phyloP scores from a whole-genome alignment of 495 filamentous ascomycete genomes.

The Tetracladium setigerum region DNA sequence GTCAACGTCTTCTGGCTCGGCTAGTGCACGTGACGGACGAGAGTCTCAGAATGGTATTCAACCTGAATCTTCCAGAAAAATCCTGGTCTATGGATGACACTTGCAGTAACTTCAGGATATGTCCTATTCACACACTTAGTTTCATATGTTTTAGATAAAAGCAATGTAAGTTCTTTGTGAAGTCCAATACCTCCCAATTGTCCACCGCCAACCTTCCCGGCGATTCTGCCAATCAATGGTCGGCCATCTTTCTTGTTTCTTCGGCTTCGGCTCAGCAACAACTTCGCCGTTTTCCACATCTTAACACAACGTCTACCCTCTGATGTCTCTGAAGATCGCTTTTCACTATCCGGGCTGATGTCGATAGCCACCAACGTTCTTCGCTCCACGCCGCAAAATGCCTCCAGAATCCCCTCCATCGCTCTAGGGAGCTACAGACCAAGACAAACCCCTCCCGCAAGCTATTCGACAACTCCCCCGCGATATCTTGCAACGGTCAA shows the following conservation, averaged over 20 bases:
- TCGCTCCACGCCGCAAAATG: slow-evolving; percentile 15
- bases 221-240: not conserved
- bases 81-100: no score
- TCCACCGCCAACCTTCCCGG: no score
- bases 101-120: no score
- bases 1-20: no score
- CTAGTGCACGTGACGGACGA: no score
- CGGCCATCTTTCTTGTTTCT: no score
- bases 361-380: slow-evolving; percentile 14
- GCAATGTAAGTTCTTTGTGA: no score
- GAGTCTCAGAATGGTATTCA: no score
- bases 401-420: slow-evolving; percentile 4
- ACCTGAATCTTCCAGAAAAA: no score
- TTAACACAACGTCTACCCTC: slow-evolving; percentile 1
- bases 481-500: slow-evolving; percentile 18
- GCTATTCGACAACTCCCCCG: slow-evolving; percentile 1
- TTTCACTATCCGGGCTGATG: slow-evolving; percentile 16
- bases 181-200: no score
- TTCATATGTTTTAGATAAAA: no score
- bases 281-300: not conserved
- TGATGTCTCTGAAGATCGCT: slow-evolving; percentile 14
- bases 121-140: no score
- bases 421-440: slow-evolving; percentile 1
- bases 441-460: not conserved
- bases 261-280: not conserved